phyloP scores from a whole-genome alignment of 495 filamentous ascomycete genomes.

The Lichenothelia convexa region DNA sequence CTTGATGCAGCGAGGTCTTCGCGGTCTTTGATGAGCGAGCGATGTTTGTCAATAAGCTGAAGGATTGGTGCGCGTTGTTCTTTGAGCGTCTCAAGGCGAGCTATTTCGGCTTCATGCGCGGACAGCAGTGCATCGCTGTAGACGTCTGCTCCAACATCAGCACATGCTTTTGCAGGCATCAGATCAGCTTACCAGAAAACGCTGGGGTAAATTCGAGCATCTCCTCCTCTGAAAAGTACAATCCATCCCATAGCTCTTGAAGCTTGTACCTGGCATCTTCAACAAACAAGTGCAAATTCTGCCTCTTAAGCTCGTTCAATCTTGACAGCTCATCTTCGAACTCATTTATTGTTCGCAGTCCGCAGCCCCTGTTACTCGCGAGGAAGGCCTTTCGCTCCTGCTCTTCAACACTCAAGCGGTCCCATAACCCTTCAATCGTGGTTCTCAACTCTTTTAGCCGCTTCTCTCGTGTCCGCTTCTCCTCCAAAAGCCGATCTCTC shows the following conservation, averaged over 20 bases:
- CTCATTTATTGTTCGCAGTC: constrained; percentile 76
- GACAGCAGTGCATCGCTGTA: constrained; percentile 80
- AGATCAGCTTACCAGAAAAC: constrained; percentile 55
- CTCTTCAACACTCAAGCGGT: constrained; percentile 68
- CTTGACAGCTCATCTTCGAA: constrained; percentile 76
- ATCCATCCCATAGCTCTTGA: constrained; percentile 81
- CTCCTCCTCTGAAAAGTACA: constrained; percentile 93
- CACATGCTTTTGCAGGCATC: not conserved
- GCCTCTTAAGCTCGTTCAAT: constrained; percentile 79
- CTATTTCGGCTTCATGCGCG: constrained; percentile 77
- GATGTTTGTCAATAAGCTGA: constrained; percentile 66
- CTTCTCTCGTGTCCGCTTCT: constrained; percentile 75
- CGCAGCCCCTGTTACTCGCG: constrained; percentile 52
- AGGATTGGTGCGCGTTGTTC: constrained; percentile 78
- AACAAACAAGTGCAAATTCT: constrained; percentile 88
- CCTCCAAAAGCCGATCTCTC: constrained; percentile 75
- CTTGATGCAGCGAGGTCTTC: constrained; percentile 73
- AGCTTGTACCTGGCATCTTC: constrained; percentile 80
- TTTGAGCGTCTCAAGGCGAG: constrained; percentile 59
- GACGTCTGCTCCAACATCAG: constrained; percentile 30
- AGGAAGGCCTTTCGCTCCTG: constrained; percentile 69
- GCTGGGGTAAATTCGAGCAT: constrained; percentile 94
- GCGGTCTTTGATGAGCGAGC: constrained; percentile 65
- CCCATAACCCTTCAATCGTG: constrained; percentile 71
- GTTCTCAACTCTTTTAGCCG: constrained; percentile 56